These are phyloP conservation scores for Candida railenensis DNA, from an alignment of 805 yeast genomes.

Conservation along the genomic window DNA sequence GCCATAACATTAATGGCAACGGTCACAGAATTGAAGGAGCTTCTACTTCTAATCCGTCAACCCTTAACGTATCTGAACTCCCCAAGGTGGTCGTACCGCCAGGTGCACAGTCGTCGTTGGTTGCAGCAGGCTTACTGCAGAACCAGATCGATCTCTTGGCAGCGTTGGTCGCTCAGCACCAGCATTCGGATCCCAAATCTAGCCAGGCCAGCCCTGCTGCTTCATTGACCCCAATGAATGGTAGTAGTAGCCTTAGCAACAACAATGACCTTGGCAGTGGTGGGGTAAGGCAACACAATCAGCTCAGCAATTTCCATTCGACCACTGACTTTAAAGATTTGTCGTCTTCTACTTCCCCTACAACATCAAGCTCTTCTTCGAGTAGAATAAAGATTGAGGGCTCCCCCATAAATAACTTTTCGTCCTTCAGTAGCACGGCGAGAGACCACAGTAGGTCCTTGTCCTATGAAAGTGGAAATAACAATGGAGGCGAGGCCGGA, in stretches of 20 bases:
- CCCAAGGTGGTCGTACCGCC: constrained; percentile 72
- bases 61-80: constrained; percentile 38
- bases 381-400: constrained; percentile 2
- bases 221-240: neutral
- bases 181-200: constrained; percentile 21
- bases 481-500: neutral
- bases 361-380: constrained; percentile 7
- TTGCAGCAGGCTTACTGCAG: constrained; percentile 63
- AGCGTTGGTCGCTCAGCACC: constrained; percentile 72
- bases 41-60: constrained; percentile 3
- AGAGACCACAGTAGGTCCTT: neutral
- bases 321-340: constrained; percentile 1
- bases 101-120: constrained; percentile 64
- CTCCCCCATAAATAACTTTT: constrained; percentile 1
- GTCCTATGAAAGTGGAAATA: neutral
- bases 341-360: constrained; percentile 6
- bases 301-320: constrained; percentile 4
- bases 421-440: constrained; percentile 1
- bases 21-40: neutral
- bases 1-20: neutral
- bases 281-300: constrained; percentile 13
- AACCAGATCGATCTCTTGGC: constrained; percentile 74
- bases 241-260: neutral
- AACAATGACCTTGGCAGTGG: neutral
- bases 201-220: neutral